phyloP scores from a whole-genome alignment of 192 early-diverging fungal genomes.

The Backusella macrospora region DNA sequence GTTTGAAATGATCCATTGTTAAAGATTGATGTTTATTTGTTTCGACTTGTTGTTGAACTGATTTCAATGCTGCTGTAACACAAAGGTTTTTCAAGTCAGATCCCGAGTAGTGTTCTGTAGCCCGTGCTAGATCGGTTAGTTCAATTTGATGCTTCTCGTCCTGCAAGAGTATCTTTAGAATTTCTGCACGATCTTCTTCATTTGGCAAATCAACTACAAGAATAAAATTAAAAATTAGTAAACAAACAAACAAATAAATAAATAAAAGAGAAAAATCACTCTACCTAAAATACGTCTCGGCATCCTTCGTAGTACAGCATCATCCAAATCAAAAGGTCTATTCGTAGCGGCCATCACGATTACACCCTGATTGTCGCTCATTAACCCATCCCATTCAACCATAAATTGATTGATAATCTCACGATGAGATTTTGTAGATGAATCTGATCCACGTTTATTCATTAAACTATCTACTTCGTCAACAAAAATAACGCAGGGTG shows the following conservation, averaged over 20 bases:
- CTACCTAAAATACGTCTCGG: conserved; percentile 83
- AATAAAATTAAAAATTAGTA: not conserved
- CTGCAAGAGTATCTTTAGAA: conserved; percentile 74
- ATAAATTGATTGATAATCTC: conserved; percentile 95
- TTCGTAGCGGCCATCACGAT: conserved; percentile 95
- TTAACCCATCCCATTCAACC: conserved; percentile 95
- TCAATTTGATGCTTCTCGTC: conserved; percentile 78
- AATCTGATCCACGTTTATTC: conserved; percentile 60
- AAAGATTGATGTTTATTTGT: conserved; percentile 40
- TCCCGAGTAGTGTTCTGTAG: conserved; percentile 84
- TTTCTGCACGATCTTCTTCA: conserved; percentile 71
- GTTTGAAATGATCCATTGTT: conserved; percentile 72
- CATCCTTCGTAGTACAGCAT: conserved; percentile 91
- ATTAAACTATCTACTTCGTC: conserved; percentile 96
- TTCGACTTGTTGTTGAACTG: conserved; percentile 64
- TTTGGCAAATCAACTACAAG: conserved; percentile 82
- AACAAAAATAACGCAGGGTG: conserved; percentile 96
- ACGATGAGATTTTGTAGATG: conserved; percentile 62
- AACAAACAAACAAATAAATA: conserved; percentile 4
- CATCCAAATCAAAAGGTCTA: conserved; percentile 95
- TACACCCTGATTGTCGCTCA: conserved; percentile 73
- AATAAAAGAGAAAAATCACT: conserved; percentile 10
- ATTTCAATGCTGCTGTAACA: conserved; percentile 77
- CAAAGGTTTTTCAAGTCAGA: conserved; percentile 96
- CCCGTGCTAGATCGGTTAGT: conserved; percentile 66